Conservation (phyloP, 139 green algal species). For the Klebsormidium nitens region DNA sequence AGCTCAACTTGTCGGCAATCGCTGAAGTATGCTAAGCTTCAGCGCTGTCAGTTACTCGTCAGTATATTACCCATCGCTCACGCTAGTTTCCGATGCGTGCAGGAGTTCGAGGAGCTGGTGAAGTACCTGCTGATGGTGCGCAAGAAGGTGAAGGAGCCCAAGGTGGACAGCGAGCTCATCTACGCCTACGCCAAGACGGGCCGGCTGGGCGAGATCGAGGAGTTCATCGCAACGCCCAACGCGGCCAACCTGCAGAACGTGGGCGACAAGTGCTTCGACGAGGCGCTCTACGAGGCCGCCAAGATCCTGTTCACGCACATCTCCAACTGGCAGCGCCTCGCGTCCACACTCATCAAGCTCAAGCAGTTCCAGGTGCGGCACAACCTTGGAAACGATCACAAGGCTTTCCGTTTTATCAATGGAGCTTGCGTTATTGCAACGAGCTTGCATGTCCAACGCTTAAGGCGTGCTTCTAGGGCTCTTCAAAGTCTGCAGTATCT, state of each 20-base stretch:
- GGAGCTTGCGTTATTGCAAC: too few relatives aligned
- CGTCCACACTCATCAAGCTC: slow-evolving; percentile 84
- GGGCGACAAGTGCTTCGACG: slow-evolving; percentile 70
- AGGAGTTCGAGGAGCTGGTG: slow-evolving; percentile 82
- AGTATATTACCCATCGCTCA: too few relatives aligned
- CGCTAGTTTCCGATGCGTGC: too few relatives aligned
- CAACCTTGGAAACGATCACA: too few relatives aligned
- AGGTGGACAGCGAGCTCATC: slow-evolving; percentile 94
- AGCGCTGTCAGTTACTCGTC: too few relatives aligned
- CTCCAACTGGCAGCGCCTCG: slow-evolving; percentile 90
- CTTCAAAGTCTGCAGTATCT: too few relatives aligned
- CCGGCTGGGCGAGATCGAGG: slow-evolving; percentile 83
- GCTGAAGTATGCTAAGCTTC: too few relatives aligned
- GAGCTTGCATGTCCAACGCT: too few relatives aligned
- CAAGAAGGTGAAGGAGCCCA: slow-evolving; percentile 80
- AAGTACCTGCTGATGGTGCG: slow-evolving; percentile 97
- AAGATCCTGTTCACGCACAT: slow-evolving; percentile 87
- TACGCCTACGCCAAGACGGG: slow-evolving; percentile 89
- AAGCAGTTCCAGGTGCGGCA: slow-evolving; percentile 78
- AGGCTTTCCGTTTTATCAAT: too few relatives aligned
- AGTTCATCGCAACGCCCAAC: slow-evolving; percentile 83
- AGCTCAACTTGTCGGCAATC: too few relatives aligned
- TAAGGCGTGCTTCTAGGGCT: too few relatives aligned
- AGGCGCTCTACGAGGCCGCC: slow-evolving; percentile 89
- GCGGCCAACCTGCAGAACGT: slow-evolving; percentile 62